A percentile compares a stretch with the other conserved stretches of the same genome.
These are phyloP conservation scores for Pyrus bretschneideri DNA, from an alignment of 306 rosid species.

Conservation along the genomic window DNA sequence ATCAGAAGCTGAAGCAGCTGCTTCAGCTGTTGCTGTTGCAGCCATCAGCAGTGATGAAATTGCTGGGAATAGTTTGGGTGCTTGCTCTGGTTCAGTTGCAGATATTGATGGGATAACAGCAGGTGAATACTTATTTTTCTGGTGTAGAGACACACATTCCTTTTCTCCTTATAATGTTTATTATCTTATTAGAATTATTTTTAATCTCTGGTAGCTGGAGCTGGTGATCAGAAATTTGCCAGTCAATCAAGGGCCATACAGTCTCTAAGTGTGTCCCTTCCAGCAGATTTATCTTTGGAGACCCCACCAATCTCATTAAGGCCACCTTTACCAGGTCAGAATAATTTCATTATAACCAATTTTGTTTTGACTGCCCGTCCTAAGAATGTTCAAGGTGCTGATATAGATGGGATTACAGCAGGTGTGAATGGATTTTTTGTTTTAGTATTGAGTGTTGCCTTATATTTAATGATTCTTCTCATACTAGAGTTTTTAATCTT, in stretches of 20 bases:
- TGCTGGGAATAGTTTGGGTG: slow-evolving; percentile 54
- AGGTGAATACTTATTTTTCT: slow-evolving; percentile 23
- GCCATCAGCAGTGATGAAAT: slow-evolving; percentile 85
- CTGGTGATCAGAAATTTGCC: slow-evolving; percentile 51
- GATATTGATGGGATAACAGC: slow-evolving; percentile 57
- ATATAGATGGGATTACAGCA: slow-evolving; percentile 48
- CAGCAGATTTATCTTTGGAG: slow-evolving; percentile 87
- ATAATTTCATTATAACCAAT: slow-evolving; percentile 11
- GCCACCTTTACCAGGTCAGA: slow-evolving; percentile 57
- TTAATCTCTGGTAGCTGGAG: slow-evolving; percentile 44
- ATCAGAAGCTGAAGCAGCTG: slow-evolving; percentile 96
- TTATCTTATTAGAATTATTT: not conserved
- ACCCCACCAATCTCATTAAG: slow-evolving; percentile 64
- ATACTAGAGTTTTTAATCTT: slow-evolving; percentile 5
- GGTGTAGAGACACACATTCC: not conserved
- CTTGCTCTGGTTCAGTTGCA: slow-evolving; percentile 49
- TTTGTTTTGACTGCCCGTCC: slow-evolving; percentile 5
- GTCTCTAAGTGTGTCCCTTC: slow-evolving; percentile 71
- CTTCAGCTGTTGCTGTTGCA: slow-evolving; percentile 97
- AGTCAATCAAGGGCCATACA: slow-evolving; percentile 65
- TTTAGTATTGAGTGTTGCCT: not conserved
- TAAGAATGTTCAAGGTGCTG: slow-evolving; percentile 43
- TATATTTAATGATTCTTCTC: not conserved
- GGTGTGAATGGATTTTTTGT: slow-evolving; percentile 28
- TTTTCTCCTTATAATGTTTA: not conserved